A percentile compares a stretch with the other conserved stretches of the same genome.
These are phyloP conservation scores for Avicennia marina DNA, from an alignment of 257 asterid species.

Conservation along the genomic window DNA sequence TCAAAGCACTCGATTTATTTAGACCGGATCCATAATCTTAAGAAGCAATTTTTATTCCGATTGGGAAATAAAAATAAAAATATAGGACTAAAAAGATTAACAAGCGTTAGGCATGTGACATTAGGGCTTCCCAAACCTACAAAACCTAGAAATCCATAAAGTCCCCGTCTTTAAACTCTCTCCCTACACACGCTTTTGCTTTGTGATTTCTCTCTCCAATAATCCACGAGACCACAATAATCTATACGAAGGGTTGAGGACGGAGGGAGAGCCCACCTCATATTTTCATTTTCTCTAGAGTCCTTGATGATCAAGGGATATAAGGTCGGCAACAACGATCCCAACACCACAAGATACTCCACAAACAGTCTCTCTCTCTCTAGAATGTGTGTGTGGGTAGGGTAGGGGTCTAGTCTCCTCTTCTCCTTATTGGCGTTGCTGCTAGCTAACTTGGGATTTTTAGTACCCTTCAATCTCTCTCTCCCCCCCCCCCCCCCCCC, in stretches of 20 bases:
- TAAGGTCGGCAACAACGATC: neutral
- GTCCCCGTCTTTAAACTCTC: slow-evolving; percentile 1
- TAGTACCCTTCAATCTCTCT: slow-evolving; percentile 9
- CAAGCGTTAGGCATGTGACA: slow-evolving; percentile 31
- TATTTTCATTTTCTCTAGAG: slow-evolving; percentile 1
- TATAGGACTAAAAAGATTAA: too few species aligned
- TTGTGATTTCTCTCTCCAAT: slow-evolving; percentile 42
- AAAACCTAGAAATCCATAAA: slow-evolving; percentile 14
- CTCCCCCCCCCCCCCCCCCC: too few species aligned
- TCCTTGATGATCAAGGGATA: slow-evolving; percentile 8
- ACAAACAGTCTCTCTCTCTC: neutral
- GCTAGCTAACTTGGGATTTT: neutral
- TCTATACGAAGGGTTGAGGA: slow-evolving; percentile 27
- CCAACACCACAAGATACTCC: slow-evolving; percentile 1
- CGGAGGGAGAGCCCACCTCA: slow-evolving; percentile 34
- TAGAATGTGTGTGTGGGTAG: slow-evolving; percentile 7
- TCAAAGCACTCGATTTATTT: too few species aligned
- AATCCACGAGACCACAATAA: slow-evolving; percentile 27
- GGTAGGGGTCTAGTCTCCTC: slow-evolving; percentile 16
- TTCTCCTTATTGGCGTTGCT: neutral
- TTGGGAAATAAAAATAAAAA: neutral
- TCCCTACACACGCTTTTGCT: slow-evolving; percentile 4
- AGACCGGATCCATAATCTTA: too few species aligned
- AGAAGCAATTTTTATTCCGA: neutral
- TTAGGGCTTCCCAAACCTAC: slow-evolving; percentile 33